Conservation (phyloP, 805 yeast genomes). For the Zygoascus tannicola region DNA sequence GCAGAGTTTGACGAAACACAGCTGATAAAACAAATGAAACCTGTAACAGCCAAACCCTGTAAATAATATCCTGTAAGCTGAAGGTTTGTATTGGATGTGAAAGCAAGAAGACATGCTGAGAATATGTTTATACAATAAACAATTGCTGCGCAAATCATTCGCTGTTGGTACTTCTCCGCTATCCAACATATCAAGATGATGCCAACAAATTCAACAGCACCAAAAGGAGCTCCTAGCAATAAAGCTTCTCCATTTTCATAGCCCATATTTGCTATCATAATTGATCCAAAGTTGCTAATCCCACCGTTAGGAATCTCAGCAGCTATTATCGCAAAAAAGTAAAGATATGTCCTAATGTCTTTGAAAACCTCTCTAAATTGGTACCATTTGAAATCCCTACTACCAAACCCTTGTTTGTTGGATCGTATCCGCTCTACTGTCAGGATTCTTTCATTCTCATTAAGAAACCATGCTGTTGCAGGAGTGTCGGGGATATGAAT, state of each 20-base stretch:
- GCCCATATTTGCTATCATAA: slow-evolving; percentile 31
- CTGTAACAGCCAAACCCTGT: slow-evolving; percentile 24
- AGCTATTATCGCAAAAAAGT: slow-evolving; percentile 33
- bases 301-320: slow-evolving; percentile 47
- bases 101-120: slow-evolving; percentile 38
- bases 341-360: slow-evolving; percentile 43
- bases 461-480: slow-evolving; percentile 36
- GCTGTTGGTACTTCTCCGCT: slow-evolving; percentile 9
- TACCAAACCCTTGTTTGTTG: slow-evolving; percentile 52
- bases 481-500: slow-evolving; percentile 45
- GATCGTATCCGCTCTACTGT: slow-evolving; percentile 44
- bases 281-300: slow-evolving; percentile 38
- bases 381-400: slow-evolving; percentile 41
- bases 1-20: slow-evolving; percentile 44
- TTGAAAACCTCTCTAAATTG: slow-evolving; percentile 44
- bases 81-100: slow-evolving; percentile 28
- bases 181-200: slow-evolving; percentile 12
- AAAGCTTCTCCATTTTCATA: slow-evolving; percentile 21
- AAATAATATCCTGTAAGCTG: slow-evolving; percentile 35
- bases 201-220: slow-evolving; percentile 28
- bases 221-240: slow-evolving; percentile 25
- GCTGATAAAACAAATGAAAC: slow-evolving; percentile 33
- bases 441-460: slow-evolving; percentile 37
- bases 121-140: slow-evolving; percentile 39
- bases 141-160: slow-evolving; percentile 34